Base-by-base conservation (phyloP, 306 rosid species). In the Sicyos baderoa region DNA sequence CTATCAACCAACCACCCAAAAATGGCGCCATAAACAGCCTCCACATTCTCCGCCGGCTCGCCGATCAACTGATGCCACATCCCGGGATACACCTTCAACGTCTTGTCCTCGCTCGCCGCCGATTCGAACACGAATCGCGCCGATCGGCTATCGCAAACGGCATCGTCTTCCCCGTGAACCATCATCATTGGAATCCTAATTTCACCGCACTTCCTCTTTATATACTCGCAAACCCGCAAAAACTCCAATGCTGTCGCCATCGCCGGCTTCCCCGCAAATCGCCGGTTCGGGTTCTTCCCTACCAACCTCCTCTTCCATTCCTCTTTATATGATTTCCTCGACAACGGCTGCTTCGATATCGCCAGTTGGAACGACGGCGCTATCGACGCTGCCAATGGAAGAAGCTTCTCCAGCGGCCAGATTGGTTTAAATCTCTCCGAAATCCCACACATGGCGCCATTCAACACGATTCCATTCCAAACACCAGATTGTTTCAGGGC, bases 251-350 rank as follows among this genome's bases (percentile, higher is more conserved):
- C 75, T 3, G 75, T 72, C 9, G 66, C 75, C 75, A 72, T 72
- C 11, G 65, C 22, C 5, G 75, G 75, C 13, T 55, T 72, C 18
- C 75, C 75, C 0, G 66, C 44, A 3, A 29, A 49, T 40, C 75
- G 55, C 42, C 75, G 67, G n/a, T 72, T 72, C 0, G 75, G 75
- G 75, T 72, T 72, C 5, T 22, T 72, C 12, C 45, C 54, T 4
- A 56, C 67, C 67, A 72, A 25, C 35, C 67, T 72, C 44, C 75
- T 56, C 67, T 72, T 72, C 75, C 75, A 72, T n/a, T 72, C 75
- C 67, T 72, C 75, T 22, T 72, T 72, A 23, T 56, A 72, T 10
- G 75, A 72, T 57, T 48, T 72, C 4, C 75, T 16, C 8, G 67
- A 55, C 4, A 56, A 15, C 1, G 75, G 75, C 55, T 72, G 75